Base-by-base conservation (phyloP, 805 yeast genomes). In the Lipomyces starkeyi region DNA sequence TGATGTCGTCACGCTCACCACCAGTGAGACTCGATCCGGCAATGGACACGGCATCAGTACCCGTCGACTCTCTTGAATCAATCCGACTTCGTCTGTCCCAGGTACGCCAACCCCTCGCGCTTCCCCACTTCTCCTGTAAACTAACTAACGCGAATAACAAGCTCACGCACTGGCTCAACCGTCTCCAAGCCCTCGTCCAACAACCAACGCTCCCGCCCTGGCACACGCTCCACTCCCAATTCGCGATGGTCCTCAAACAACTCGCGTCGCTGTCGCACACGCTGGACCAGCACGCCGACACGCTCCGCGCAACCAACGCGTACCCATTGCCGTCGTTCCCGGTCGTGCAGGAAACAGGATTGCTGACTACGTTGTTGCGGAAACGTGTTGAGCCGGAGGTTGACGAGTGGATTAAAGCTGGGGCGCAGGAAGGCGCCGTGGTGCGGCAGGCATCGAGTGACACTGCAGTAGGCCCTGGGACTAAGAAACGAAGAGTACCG, bases 361-460 rank as follows among this genome's bases (percentile, higher is more conserved):
- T 95, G 47, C 80, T 93, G 61, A 90, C 97, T 0, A 93, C 98
- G 0, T 81, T 95, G 68, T 78, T 95, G 68, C 84, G 98, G 67
- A 95, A 93, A 77, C 94, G 93, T 76, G 89, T 89, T 61, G 81
- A 91, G 11, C 98, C 99, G 0, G 98, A 93, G 70, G 97, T 94
- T 1, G 91, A 88, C 62, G 90, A 87, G 59, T 94, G 98, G 98
- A 85, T 93, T 7, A 82, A 83, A 43, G 78, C 80, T 25, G 86
- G 86, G 1, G 79, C 75, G 55, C 80, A 78, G 20, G 61, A 61
- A 49, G 75, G 79, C 29, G 80, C 78, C 59, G 76, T 58, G 27
- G n/a, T 22, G 20, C 49, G n/a, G 40, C 40, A 37, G 40, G 40
- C 40, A 37, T 37, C 40, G 22, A n/a, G 14, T 11, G 6, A 14